Evolutionary conservation across 768 basidiomycete species (phyloP).

Genomic region (Suillus placidus): DNA sequence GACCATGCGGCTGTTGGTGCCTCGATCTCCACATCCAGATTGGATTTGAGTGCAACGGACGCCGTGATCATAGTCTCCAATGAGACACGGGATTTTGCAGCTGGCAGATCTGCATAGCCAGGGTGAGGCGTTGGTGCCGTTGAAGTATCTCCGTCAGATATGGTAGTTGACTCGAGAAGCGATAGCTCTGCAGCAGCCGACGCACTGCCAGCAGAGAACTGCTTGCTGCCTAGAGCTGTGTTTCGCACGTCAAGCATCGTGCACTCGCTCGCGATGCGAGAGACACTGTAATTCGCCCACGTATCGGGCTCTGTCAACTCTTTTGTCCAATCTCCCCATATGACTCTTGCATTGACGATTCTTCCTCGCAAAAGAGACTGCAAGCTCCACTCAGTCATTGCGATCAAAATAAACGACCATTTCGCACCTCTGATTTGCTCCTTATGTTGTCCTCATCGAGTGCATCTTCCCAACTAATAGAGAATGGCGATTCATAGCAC

Average conservation of each 20-base stretch:
- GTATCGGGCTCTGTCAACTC: slow-evolving; percentile 68
- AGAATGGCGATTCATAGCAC: slow-evolving; percentile 58
- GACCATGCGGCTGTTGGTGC: slow-evolving; percentile 59
- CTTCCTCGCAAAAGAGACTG: slow-evolving; percentile 73
- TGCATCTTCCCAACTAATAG: slow-evolving; percentile 69
- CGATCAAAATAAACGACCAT: neutral
- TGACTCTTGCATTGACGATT: slow-evolving; percentile 71
- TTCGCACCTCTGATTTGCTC: slow-evolving; percentile 68
- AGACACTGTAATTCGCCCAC: slow-evolving; percentile 67
- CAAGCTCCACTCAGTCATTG: slow-evolving; percentile 5
- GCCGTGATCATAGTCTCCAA: slow-evolving; percentile 76
- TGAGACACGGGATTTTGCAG: slow-evolving; percentile 46
- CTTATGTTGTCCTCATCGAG: slow-evolving; percentile 72
- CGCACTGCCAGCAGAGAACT: slow-evolving; percentile 5
- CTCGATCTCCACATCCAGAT: slow-evolving; percentile 62
- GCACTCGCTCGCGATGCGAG: slow-evolving; percentile 67
- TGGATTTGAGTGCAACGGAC: slow-evolving; percentile 73
- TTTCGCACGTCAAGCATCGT: slow-evolving; percentile 68
- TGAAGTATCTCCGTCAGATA: slow-evolving; percentile 26
- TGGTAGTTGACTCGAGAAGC: neutral
- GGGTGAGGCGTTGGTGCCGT: slow-evolving; percentile 33
- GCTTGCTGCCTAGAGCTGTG: slow-evolving; percentile 50
- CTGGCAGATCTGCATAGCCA: slow-evolving; percentile 39
- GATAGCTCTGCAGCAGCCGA: slow-evolving; percentile 13
- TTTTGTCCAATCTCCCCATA: slow-evolving; percentile 62